Base-by-base conservation (phyloP, 73 alveolate species). In the Uronychia binucleata region DNA sequence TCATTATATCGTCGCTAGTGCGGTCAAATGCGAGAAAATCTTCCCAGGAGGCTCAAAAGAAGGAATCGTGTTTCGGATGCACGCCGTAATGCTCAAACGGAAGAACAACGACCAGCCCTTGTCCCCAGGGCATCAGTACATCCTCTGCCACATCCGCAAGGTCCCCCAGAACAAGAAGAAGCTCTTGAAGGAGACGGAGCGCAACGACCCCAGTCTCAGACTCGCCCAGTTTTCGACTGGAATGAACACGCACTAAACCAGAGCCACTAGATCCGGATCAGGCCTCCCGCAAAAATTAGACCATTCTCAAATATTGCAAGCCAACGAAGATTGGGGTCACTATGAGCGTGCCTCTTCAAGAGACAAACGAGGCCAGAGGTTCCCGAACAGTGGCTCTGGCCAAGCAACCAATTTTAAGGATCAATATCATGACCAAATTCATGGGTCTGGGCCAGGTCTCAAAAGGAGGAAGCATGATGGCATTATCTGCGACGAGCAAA, bases 1-100 rank as follows among this genome's bases (percentile, higher is more conserved):
- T 32, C 82, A 84, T 34, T 92, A 92, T 67, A 82, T 92, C 34
- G 97, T 92, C 8, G 96, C 96, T 0, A 82, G 92, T 74, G 96
- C 96, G 28, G 91, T 83, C 29, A 91, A 88, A 74, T 91, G 96
- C 79, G 93, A 91, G 86, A 91, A 91, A 75, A 84, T 88, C 78
- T 82, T 82, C 86, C 94, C 94, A 34, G 92, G 89, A 5, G 34
- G 85, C 77, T 74, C 90, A 11, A 88, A 91, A 60, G 92, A 78
- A n/a, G 93, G 93, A 29, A 91, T 93, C 26, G 85, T 82, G 28
- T 91, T 28, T 58, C 57, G 96, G 32, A 91, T 91, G 96, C 96
- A 91, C 82, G 96, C 94, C 27, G 96, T 91, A 19, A 83, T 87
- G 34, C 81, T 91, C 57, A 87, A 77, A 30, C 46, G 75, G 58